phyloP scores from a whole-genome alignment of 2,329 filamentous ascomycete genomes.

The Monosporascus sp. region DNA sequence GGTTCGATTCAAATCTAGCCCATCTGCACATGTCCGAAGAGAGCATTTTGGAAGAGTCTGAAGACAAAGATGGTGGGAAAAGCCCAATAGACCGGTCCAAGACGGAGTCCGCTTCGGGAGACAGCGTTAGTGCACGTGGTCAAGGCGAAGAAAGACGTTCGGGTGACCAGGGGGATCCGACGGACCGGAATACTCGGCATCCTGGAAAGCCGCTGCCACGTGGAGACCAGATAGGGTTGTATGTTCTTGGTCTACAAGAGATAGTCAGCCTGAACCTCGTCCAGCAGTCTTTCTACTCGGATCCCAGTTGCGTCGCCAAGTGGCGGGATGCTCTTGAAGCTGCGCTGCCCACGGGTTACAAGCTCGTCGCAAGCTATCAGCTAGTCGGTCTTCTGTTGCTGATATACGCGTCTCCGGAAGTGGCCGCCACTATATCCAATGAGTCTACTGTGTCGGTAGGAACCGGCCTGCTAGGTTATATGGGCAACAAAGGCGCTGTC shows the following conservation, averaged over 20 bases:
- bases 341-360: constrained; percentile 71
- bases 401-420: constrained; percentile 75
- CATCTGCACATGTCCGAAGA: constrained; percentile 43
- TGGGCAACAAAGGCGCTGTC: constrained; percentile 94
- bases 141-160: constrained; percentile 21
- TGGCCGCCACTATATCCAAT: constrained; percentile 70
- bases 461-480: constrained; percentile 85
- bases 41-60: constrained; percentile 25
- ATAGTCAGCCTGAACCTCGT: constrained; percentile 80
- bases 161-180: background rate
- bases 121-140: constrained; percentile 12
- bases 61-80: constrained; percentile 6
- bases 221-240: constrained; percentile 73
- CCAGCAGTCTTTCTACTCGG: constrained; percentile 72
- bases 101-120: background rate
- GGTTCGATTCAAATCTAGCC: constrained; percentile 56
- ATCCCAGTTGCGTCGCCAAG: constrained; percentile 64
- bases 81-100: constrained; percentile 3
- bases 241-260: constrained; percentile 87
- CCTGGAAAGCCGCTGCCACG: constrained; percentile 41
- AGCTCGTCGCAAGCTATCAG: constrained; percentile 74
- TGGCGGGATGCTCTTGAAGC: constrained; percentile 76
- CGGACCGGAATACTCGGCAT: constrained; percentile 41
- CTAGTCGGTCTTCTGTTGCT: constrained; percentile 80
- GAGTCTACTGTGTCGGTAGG: constrained; percentile 80